Base-by-base conservation (phyloP, 768 basidiomycete species). In the Suillus paluster region DNA sequence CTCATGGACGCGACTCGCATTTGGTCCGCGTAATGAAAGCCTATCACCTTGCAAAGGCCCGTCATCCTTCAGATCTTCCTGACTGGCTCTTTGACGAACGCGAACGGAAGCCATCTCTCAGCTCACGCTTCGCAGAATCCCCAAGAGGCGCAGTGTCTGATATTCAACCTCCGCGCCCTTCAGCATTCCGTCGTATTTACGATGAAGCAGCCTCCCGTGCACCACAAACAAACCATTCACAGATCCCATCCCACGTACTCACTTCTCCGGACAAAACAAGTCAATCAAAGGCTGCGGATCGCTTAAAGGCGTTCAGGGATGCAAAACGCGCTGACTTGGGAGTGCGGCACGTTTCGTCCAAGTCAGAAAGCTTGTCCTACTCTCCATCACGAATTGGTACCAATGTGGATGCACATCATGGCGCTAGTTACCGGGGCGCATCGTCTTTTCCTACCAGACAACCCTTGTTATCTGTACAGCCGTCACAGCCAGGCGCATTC, bases 1-100 rank as follows among this genome's bases (percentile, higher is more conserved):
- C 82, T 4, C 77, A 80, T 11, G 86, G 86, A 30, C 76, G 81
- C 49, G 88, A 89, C 64, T 85, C 84, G 5, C 84, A 84, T 39
- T 79, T 90, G 38, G 82, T 81, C 5, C 81, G 81, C n/a, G 85
- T 84, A 5, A 84, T 90, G 85, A 88, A 87, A 69, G 83, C 84
- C 1, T 90, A 89, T 69, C 84, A 90, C 66, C 79, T 88, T 53
- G 81, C 80, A 30, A 86, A 87, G 70, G 87, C 87, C 23, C 79
- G 79, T 27, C 76, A 80, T 41, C 83, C 82, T 11, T 67, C 80
- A 33, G 87, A 89, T 68, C 80, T 90, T 21, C 88, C 89, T 11
- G 74, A 79, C 9, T 90, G 88, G 89, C 79, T 91, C 19, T 89
- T 90, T 61, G 81, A 81, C 48, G 84, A 82, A 59, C 78, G 74